Conservation (phyloP, 176 grass and related monocot genomes). For the Pontederia paniculata region DNA sequence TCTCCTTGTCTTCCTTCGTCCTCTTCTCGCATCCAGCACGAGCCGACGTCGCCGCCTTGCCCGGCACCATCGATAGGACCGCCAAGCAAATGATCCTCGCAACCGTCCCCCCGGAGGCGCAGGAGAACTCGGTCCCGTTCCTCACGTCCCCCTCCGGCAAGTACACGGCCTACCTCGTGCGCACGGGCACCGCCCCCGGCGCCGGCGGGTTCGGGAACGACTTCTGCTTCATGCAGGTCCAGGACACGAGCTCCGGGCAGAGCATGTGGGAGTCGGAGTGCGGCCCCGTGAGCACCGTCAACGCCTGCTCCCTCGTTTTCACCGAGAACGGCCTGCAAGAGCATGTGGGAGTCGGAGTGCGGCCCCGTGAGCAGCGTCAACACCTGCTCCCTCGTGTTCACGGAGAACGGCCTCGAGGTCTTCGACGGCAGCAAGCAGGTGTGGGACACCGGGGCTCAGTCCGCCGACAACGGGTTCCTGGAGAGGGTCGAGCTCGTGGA, state of each 20-base stretch:
- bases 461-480: slow-evolving; percentile 53
- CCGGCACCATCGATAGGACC: slow-evolving; percentile 45
- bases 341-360: slow-evolving; percentile 52
- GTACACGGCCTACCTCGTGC: slow-evolving; percentile 53
- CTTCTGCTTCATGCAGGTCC: slow-evolving; percentile 80
- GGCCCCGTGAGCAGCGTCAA: too few species aligned
- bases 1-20: slow-evolving; percentile 12
- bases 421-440: slow-evolving; percentile 65
- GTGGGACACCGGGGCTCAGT: slow-evolving; percentile 51
- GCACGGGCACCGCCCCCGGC: slow-evolving; percentile 36
- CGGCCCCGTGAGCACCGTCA: slow-evolving; percentile 50
- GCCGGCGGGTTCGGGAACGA: slow-evolving; percentile 72
- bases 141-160: slow-evolving; percentile 60
- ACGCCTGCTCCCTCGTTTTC: slow-evolving; percentile 52
- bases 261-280: slow-evolving; percentile 91
- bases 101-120: slow-evolving; percentile 32
- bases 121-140: slow-evolving; percentile 40
- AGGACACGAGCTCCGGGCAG: slow-evolving; percentile 13
- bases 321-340: slow-evolving; percentile 49
- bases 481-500: slow-evolving; percentile 69
- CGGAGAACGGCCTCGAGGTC: slow-evolving; percentile 62
- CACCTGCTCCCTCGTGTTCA: too few species aligned
- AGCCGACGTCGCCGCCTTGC: slow-evolving; percentile 11
- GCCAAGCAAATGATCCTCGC: slow-evolving; percentile 81
- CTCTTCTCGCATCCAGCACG: neutral